Base-by-base conservation (phyloP, 345 rosid genomes). In the Kandelia obovata region DNA sequence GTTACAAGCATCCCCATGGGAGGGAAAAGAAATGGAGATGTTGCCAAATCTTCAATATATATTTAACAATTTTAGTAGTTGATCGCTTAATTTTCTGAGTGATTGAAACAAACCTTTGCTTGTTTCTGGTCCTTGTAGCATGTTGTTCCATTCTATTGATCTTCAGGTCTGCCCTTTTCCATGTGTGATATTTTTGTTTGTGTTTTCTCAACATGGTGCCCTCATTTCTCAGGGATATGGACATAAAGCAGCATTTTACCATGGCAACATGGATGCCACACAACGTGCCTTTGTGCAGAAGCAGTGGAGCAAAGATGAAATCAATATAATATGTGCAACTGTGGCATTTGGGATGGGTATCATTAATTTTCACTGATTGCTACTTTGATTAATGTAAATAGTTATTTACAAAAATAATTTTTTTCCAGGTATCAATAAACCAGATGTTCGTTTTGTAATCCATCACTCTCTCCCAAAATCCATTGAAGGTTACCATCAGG, bases 301-400 rank as follows among this genome's bases (percentile, higher is more conserved):
- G 82, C 99, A 92, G 81, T 95, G 99, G 99, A 95, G 99, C 92
- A 92, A 92, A 84, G 97, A 95, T 72, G 97, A 95, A 85, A 73
- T 95, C 71, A 95, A 92, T 74, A 88, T 95, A 70, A 95, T 95
- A 68, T 95, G 97, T 80, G 99, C 99, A 37, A 95, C 99, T 28
- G 93, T 95, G 56, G 99, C 97, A 65, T 95, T 95, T 81, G 99
- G 99, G 79, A 95, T 95, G 98, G 98, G 98, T 94, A 92, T 61
- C 66, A 71, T 66, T 64, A 35, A 55, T 53, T 78, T 51, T 75
- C 60, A 26, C 67, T 37, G 13, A 61, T 53, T 67, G 53, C 21
- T 77, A 68, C 53, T 53, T 79, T 55, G 58, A 60, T 66, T 67
- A 32, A 71, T 11, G 26, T 46, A 73, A 75, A 69, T 46, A 43